phyloP scores from a whole-genome alignment of 306 rosid genomes.

The Gastrolobium bilobum region DNA sequence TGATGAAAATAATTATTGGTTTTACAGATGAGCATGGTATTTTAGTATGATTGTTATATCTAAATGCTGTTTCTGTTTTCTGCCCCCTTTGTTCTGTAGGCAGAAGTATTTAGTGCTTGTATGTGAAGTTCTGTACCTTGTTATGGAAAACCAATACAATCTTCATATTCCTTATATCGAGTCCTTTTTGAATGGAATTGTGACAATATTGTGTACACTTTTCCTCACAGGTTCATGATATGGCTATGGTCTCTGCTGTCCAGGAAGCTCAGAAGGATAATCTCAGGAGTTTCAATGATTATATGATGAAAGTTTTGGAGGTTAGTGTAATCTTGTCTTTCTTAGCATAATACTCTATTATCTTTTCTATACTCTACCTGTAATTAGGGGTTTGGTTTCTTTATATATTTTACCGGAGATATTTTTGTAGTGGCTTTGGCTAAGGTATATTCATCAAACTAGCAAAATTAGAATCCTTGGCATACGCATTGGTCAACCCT shows the following conservation, averaged over 20 bases:
- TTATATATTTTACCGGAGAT: conserved; percentile 34
- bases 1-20: conserved; percentile 18
- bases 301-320: conserved; percentile 96
- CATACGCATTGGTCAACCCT: neutral
- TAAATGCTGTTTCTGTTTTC: conserved; percentile 35
- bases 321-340: conserved; percentile 60
- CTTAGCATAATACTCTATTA: conserved; percentile 24
- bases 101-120: conserved; percentile 17
- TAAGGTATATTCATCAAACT: conserved; percentile 27
- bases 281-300: conserved; percentile 89
- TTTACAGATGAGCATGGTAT: conserved; percentile 14
- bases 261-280: conserved; percentile 99
- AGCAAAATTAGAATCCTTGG: neutral
- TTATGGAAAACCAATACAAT: neutral
- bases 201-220: conserved; percentile 40
- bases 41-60: conserved; percentile 25
- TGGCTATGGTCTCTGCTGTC: conserved; percentile 96
- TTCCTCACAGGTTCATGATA: conserved; percentile 85
- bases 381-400: conserved; percentile 14
- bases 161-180: neutral
- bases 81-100: conserved; percentile 29
- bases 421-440: conserved; percentile 31
- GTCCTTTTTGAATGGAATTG: conserved; percentile 34
- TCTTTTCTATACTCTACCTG: conserved; percentile 8
- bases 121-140: conserved; percentile 34